Evolutionary conservation across 805 yeast genomes (phyloP), one percentile per base, ranked within the genome.

Genomic region (Dipodascus geniculatus): DNA sequence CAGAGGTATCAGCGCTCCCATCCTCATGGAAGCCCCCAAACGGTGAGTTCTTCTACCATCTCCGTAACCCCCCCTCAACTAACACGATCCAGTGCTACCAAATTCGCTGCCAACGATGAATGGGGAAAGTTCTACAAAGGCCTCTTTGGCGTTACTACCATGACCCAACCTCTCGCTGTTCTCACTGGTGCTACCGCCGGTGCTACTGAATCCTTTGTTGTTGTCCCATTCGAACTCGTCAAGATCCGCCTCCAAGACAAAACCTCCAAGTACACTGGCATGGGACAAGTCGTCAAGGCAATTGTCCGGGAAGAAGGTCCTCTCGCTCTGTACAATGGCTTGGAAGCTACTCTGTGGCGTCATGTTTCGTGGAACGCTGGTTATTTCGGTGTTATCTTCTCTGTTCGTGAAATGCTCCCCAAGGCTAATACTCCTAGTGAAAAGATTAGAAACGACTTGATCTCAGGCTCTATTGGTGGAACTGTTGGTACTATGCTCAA

Each of bases 161-260:
- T 85, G 80, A 86, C 75, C 58, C 98, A 91, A 72, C 81, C 85
- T 6, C 74, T 93, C 65, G 88, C 97, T 1, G 74, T 93, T 53
- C 74, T 91, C 61, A 87, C 96, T 47, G 99, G 99, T 73, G 97
- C 98, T 38, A 85, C 95, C 55, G 99, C 99, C 4, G 99, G 99
- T 74, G 95, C 96, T 42, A 83, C 90, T 49, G 99, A 93, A 70
- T 81, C 96, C 1, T 88, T 90, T 67, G 96, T 93, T 48, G 98
- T 93, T 53, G 98, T 93, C 47, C 99, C 99, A 17, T 93, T 93
- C 67, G 99, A 93, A 72, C 78, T 93, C 66, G 87, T 93, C 61
- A 93, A 93, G 72, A 93, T 93, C 68, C 82, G 96, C 72, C 76
- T 93, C 63, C 99, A 93, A 72, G 98, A 93, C 73, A 83, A 76